phyloP scores from a whole-genome alignment of 2,329 filamentous ascomycete species.

The Verticillium longisporum region DNA sequence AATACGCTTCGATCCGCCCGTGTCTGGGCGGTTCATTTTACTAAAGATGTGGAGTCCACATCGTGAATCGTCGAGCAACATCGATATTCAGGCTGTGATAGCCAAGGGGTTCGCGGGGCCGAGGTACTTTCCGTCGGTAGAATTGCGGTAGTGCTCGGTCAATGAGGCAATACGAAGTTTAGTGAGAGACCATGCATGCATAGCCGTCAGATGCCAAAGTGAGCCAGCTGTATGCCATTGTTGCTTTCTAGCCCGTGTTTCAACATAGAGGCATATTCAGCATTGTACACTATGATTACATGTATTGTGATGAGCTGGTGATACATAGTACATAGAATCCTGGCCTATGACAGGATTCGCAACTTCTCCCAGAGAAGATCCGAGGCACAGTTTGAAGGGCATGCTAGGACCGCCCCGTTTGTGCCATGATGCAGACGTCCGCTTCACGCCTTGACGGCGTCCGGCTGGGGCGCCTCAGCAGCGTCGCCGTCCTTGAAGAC shows the following conservation, averaged over 20 bases:
- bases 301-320: neutral
- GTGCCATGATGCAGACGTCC: neutral
- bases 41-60: slow-evolving; percentile 86
- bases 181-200: neutral
- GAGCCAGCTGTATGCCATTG: neutral
- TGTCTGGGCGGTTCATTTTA: slow-evolving; percentile 76
- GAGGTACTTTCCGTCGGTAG: slow-evolving; percentile 69
- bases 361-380: neutral
- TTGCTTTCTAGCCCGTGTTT: too few relatives aligned
- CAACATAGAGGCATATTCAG: too few relatives aligned
- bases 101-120: slow-evolving; percentile 81
- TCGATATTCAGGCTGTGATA: slow-evolving; percentile 83
- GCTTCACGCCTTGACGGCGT: neutral
- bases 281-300: slow-evolving; percentile 1
- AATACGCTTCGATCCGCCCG: slow-evolving; percentile 75
- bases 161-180: neutral
- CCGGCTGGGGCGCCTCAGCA: slow-evolving; percentile 12
- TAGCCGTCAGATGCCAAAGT: neutral
- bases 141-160: slow-evolving; percentile 39
- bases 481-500: slow-evolving; percentile 11
- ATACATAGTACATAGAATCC: slow-evolving; percentile 15
- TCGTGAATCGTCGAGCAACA: slow-evolving; percentile 59
- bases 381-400: neutral
- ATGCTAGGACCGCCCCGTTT: neutral
- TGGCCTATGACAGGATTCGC: slow-evolving; percentile 5